These are phyloP conservation scores for Quercus parvula DNA, from an alignment of 306 rosid genomes.

Conservation along the genomic window DNA sequence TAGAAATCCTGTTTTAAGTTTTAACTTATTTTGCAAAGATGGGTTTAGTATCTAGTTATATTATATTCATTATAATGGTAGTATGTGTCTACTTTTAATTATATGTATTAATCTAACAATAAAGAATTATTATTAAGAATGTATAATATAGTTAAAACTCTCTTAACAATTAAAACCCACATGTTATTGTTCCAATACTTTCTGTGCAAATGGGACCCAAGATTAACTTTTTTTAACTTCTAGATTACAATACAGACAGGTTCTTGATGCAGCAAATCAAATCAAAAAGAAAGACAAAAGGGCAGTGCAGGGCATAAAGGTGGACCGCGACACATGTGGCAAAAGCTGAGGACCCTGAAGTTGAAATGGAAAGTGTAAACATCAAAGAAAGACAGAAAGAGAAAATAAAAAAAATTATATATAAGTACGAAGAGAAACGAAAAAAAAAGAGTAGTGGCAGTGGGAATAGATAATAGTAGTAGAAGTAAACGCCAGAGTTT, in stretches of 20 bases:
- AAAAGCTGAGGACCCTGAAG: neutral
- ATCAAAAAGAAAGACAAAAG: no score
- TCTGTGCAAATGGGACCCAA: no score
- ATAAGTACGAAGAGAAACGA: neutral
- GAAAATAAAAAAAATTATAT: no score
- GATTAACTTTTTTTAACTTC: no score
- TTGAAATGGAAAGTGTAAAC: neutral
- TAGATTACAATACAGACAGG: no score
- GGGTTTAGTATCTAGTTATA: fast-evolving
- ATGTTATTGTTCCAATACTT: no score
- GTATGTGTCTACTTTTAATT: no score
- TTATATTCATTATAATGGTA: no score
- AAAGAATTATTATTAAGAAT: fast-evolving
- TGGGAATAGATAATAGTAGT: neutral
- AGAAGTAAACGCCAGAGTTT: slow-evolving; percentile 16
- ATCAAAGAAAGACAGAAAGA: neutral
- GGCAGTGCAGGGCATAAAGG: neutral
- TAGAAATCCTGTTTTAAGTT: no score
- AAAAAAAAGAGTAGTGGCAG: slow-evolving; percentile 8
- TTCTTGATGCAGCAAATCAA: no score
- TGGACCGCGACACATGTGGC: neutral
- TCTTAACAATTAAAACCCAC: fast-evolving
- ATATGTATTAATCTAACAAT: fast-evolving
- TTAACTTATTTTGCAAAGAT: no score
- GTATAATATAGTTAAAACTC: fast-evolving